phyloP scores from a whole-genome alignment of 305 asterid genomes.

The Salvia sclarea region DNA sequence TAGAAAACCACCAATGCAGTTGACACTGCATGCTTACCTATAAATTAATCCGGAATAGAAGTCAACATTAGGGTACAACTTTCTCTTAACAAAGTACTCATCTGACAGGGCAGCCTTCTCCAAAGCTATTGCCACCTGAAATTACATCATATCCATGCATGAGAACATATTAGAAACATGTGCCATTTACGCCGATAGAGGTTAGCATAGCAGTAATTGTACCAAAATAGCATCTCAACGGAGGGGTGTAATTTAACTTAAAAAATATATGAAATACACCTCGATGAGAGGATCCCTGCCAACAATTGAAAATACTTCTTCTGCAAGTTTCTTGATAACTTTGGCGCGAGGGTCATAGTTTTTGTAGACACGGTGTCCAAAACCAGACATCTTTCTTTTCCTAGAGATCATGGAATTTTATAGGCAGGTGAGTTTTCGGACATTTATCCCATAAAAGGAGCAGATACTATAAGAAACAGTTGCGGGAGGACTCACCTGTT shows the following conservation, averaged over 20 bases:
- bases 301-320: conserved; percentile 96
- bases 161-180: conserved; percentile 8
- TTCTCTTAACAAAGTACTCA: conserved; percentile 92
- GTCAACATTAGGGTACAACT: conserved; percentile 96
- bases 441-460: conserved; percentile 1
- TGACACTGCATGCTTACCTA: conserved; percentile 59
- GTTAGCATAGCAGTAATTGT: neutral
- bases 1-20: neutral
- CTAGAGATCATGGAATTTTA: conserved; percentile 39
- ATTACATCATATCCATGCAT: conserved; percentile 19
- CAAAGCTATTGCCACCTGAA: conserved; percentile 95
- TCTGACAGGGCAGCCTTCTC: conserved; percentile 97
- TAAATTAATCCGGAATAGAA: conserved; percentile 97
- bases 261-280: conserved; percentile 45
- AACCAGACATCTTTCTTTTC: conserved; percentile 99
- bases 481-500: conserved; percentile 55
- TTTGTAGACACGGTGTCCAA: conserved; percentile 99
- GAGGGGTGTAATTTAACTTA: neutral
- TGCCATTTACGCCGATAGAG: neutral
- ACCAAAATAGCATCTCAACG: neutral
- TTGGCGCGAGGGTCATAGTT: conserved; percentile 97
- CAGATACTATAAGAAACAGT: conserved; percentile 4
- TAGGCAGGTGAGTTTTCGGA: neutral
- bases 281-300: conserved; percentile 99
- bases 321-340: conserved; percentile 93